phyloP scores from a whole-genome alignment of 352 stramenopile species.

The Elongisporangium anandrum region DNA sequence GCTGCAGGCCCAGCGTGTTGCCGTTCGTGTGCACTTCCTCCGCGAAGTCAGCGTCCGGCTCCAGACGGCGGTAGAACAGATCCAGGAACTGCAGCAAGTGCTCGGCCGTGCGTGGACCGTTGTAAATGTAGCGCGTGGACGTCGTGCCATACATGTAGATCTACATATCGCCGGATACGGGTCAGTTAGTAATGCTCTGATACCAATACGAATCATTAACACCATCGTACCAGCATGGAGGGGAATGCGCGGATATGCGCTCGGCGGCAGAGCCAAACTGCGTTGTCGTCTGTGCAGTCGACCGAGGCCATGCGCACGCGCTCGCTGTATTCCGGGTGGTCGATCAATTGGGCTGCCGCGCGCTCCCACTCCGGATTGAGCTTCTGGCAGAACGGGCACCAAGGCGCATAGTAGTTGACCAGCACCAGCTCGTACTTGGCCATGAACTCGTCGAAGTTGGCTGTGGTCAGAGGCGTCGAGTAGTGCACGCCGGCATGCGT shows the following conservation, averaged over 20 bases:
- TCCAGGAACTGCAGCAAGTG: constrained; percentile 81
- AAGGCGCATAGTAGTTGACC: constrained; percentile 83
- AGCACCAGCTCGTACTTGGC: constrained; percentile 82
- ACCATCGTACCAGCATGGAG: constrained; percentile 56
- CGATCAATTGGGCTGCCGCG: constrained; percentile 57
- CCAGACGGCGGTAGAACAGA: constrained; percentile 74
- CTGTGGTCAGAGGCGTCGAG: constrained; percentile 58
- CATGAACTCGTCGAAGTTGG: constrained; percentile 78
- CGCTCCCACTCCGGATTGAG: constrained; percentile 77
- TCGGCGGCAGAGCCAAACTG: constrained; percentile 58
- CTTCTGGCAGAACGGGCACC: constrained; percentile 73
- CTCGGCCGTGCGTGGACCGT: constrained; percentile 64
- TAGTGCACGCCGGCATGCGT: constrained; percentile 59
- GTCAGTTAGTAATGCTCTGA: background rate
- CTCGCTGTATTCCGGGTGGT: constrained; percentile 78
- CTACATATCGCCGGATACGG: constrained; percentile 9
- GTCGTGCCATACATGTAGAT: constrained; percentile 85
- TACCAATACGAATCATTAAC: background rate
- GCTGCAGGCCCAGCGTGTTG: constrained; percentile 27
- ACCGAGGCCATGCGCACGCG: constrained; percentile 77
- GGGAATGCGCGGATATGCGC: constrained; percentile 74
- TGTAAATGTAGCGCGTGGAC: constrained; percentile 80
- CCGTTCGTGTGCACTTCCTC: constrained; percentile 69
- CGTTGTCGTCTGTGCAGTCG: constrained; percentile 68
- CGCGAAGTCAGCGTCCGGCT: constrained; percentile 75